A percentile compares a stretch with the other conserved stretches of the same genome.
phyloP scores from a whole-genome alignment of 805 yeast species.

The Phaffomyces thermotolerans region DNA sequence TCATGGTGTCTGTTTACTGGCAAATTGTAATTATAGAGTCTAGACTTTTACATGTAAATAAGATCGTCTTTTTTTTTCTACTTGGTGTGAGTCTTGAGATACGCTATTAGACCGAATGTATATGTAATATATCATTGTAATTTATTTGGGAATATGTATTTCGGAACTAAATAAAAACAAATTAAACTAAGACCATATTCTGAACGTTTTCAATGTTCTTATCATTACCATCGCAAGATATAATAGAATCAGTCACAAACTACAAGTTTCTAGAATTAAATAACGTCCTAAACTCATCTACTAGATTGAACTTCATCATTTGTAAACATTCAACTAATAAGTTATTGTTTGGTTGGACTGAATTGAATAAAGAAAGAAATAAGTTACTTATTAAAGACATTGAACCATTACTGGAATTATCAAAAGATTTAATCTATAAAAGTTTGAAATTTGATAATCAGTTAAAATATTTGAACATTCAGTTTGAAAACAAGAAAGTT shows the following conservation, averaged over 20 bases:
- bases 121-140: no score
- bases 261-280: constrained; percentile 3
- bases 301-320: not conserved
- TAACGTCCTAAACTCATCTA: not conserved
- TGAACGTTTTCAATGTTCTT: not conserved
- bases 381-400: not conserved
- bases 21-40: no score
- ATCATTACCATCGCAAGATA: constrained; percentile 1
- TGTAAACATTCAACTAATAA: constrained; percentile 6
- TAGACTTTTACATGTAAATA: no score
- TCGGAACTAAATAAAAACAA: no score
- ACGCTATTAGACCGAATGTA: no score
- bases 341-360: constrained; percentile 11
- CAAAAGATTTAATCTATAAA: not conserved
- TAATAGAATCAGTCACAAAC: constrained; percentile 3
- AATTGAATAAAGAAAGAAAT: not conserved
- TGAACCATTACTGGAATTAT: not conserved
- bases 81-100: no score
- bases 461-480: constrained; percentile 3
- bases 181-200: no score
- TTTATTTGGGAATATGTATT: not conserved
- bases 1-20: no score
- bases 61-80: no score
- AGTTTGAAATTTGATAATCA: not conserved
- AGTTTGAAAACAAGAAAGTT: constrained; percentile 2